Evolutionary conservation across 2,329 filamentous ascomycete species (phyloP).

Genomic region (Apiospora kogelbergensis): DNA sequence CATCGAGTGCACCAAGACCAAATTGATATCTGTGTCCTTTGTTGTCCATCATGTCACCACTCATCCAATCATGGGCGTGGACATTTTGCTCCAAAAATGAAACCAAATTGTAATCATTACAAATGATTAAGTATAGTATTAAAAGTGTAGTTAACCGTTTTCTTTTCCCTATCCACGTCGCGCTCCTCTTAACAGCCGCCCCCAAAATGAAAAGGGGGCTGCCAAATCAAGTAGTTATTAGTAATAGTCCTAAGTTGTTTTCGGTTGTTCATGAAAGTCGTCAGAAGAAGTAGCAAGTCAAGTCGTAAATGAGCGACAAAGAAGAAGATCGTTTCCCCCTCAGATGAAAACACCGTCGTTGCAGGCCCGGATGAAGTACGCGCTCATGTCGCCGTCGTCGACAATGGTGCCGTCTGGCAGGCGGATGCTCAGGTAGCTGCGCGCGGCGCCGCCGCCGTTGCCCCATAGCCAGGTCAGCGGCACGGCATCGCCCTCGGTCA

Average conservation of each 20-base stretch:
- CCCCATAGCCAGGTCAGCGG: slow-evolving; percentile 18
- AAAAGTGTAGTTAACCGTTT: background rate
- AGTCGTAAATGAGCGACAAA: background rate
- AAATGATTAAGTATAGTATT: background rate
- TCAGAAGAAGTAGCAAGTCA: background rate
- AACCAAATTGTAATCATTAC: background rate
- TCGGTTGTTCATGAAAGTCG: background rate
- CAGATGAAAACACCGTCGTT: slow-evolving; percentile 12
- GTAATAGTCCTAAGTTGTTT: background rate
- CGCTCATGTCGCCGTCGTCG: slow-evolving; percentile 7
- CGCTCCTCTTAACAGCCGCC: too few relatives aligned
- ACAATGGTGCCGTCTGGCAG: slow-evolving; percentile 14
- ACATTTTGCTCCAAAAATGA: background rate
- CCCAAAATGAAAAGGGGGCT: background rate
- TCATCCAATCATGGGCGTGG: background rate
- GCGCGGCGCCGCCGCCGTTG: slow-evolving; percentile 16
- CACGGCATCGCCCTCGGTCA: slow-evolving; percentile 18
- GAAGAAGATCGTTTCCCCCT: background rate
- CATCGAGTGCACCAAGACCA: background rate
- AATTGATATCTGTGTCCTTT: too few relatives aligned
- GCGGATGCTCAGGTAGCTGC: slow-evolving; percentile 14
- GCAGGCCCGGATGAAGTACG: slow-evolving; percentile 16
- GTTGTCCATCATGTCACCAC: background rate
- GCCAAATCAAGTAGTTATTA: background rate
- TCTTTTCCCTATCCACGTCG: background rate